Evolutionary conservation across 345 rosid genomes (phyloP).

Genomic region (Euphorbia tirucalli): DNA sequence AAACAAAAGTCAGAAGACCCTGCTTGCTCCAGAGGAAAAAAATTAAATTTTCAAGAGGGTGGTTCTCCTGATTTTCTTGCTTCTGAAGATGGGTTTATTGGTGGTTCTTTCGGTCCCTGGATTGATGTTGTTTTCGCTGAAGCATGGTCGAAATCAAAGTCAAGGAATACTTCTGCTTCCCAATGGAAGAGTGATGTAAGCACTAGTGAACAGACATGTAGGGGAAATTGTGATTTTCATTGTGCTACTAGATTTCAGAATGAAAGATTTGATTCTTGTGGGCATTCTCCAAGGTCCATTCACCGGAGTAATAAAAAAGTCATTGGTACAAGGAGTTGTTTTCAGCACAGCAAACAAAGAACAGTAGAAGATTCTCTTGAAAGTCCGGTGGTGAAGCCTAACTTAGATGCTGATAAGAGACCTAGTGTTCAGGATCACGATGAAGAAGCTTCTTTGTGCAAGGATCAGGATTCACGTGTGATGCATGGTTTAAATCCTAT

Average conservation of each 20-base stretch:
- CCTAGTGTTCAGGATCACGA: conserved; percentile 5
- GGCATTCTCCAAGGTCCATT: conserved; percentile 17
- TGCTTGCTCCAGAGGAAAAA: conserved; percentile 25
- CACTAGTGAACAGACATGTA: conserved; percentile 9
- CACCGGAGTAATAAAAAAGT: conserved; percentile 11
- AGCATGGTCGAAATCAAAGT: not conserved
- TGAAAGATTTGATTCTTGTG: conserved; percentile 18
- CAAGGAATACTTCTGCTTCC: conserved; percentile 7
- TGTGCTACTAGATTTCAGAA: conserved; percentile 13
- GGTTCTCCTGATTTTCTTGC: conserved; percentile 22
- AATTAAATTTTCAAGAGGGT: conserved; percentile 24
- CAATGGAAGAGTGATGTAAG: conserved; percentile 10
- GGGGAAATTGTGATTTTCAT: conserved; percentile 8
- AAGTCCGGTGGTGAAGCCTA: not conserved
- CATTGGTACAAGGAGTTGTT: conserved; percentile 5
- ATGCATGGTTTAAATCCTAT: too few relatives aligned
- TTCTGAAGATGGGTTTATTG: conserved; percentile 22
- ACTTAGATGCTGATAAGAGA: conserved; percentile 6
- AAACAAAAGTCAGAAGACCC: conserved; percentile 23
- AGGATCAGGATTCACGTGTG: too few relatives aligned
- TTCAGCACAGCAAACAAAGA: conserved; percentile 12
- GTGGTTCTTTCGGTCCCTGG: conserved; percentile 19
- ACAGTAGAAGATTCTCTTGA: not conserved
- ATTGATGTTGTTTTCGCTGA: conserved; percentile 3
- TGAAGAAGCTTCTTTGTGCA: conserved; percentile 20